Conservation (phyloP, 1,284 basidiomycete species). For the Boletus sp. region DNA sequence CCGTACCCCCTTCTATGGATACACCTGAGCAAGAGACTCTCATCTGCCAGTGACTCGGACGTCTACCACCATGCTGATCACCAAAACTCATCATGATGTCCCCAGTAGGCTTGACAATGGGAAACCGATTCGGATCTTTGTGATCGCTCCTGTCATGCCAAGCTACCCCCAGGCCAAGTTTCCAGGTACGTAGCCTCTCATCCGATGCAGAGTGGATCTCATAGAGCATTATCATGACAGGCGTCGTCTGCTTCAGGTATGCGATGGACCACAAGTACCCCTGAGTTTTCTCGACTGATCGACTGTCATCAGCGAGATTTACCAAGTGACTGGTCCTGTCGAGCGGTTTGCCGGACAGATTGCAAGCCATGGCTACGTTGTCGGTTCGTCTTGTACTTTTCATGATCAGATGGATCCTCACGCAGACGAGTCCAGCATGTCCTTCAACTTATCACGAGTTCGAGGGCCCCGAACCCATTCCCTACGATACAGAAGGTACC, state of each 20-base stretch:
- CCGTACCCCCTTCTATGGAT: no score
- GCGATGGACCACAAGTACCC: background rate
- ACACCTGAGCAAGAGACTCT: no score
- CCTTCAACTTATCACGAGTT: constrained; percentile 89
- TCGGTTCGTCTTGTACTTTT: constrained; percentile 44
- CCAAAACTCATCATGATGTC: constrained; percentile 73
- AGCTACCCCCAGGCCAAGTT: constrained; percentile 80
- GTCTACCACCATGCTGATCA: constrained; percentile 75
- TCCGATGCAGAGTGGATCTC: background rate
- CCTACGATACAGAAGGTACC: constrained; percentile 80
- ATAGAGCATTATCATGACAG: constrained; percentile 35
- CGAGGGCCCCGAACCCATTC: constrained; percentile 78
- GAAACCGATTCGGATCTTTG: constrained; percentile 71
- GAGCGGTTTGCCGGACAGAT: constrained; percentile 90
- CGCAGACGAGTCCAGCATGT: constrained; percentile 47
- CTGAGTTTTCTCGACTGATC: constrained; percentile 5
- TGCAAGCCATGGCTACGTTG: constrained; percentile 82
- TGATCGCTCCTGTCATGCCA: constrained; percentile 66
- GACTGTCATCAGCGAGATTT: constrained; percentile 60
- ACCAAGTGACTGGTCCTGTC: constrained; percentile 83
- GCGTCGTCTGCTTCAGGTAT: constrained; percentile 77
- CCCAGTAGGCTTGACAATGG: constrained; percentile 63
- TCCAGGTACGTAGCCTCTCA: constrained; percentile 47
- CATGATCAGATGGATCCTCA: constrained; percentile 1
- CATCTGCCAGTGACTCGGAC: no score